Percentiles rank a stretch among this genome's conserved stretches.
Conservation (phyloP, 2,329 filamentous ascomycete genomes). For the Sordariomycetes sp. region DNA sequence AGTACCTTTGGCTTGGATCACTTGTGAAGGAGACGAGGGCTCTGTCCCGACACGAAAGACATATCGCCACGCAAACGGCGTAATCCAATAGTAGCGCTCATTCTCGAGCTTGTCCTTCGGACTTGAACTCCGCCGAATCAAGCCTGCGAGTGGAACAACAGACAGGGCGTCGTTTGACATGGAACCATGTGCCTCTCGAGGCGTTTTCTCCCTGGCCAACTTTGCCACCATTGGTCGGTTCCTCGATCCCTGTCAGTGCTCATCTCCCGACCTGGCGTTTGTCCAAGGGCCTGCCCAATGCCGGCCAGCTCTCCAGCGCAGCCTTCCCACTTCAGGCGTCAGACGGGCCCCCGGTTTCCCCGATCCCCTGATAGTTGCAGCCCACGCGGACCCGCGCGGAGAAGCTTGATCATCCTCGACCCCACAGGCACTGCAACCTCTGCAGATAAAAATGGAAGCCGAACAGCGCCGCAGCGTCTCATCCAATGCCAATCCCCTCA, state of each 20-base stretch:
- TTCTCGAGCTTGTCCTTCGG: background rate
- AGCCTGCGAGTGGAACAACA: background rate
- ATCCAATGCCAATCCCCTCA: too few species aligned
- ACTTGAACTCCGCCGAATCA: background rate
- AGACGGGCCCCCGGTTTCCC: too few species aligned
- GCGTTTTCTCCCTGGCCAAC: background rate
- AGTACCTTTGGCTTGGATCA: too few species aligned
- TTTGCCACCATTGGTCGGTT: background rate
- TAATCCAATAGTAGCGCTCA: too few species aligned
- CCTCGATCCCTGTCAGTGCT: background rate
- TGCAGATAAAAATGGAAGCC: too few species aligned
- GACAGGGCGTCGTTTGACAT: background rate
- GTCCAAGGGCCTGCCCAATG: background rate
- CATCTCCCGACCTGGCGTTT: background rate
- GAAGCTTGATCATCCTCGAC: too few species aligned
- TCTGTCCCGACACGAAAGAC: too few species aligned
- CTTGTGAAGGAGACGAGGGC: too few species aligned
- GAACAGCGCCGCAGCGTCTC: too few species aligned
- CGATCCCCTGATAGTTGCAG: too few species aligned
- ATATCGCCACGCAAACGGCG: too few species aligned
- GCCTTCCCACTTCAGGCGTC: background rate
- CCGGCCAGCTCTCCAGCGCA: background rate
- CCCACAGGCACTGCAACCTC: too few species aligned
- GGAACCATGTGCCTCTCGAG: background rate
- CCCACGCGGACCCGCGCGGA: background rate